A percentile compares a stretch with the other conserved stretches of the same genome.
Evolutionary conservation across 257 asterid species (phyloP).

Genomic region (Anisodus acutangulus): DNA sequence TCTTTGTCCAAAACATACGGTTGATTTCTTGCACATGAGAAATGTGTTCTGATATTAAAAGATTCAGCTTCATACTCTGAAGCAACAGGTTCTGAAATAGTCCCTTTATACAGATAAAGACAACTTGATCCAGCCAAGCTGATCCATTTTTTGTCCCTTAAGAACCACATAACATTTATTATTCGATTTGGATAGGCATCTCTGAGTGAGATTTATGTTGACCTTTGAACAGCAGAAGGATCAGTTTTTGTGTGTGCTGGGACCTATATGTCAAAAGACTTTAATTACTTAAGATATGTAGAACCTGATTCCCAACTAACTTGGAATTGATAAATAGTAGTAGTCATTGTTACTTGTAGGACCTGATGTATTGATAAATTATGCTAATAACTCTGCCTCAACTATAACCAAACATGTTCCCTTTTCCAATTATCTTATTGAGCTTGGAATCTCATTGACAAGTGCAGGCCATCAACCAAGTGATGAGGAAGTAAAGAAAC

Average conservation of each 20-base stretch:
- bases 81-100: neutral
- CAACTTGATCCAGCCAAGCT: neutral
- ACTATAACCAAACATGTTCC: conserved; percentile 22
- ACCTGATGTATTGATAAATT: neutral
- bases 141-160: neutral
- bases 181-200: neutral
- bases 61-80: neutral
- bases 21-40: neutral
- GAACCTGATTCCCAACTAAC: conserved; percentile 5
- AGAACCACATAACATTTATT: neutral
- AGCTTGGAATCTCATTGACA: conserved; percentile 25
- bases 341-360: neutral
- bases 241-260: neutral
- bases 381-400: neutral
- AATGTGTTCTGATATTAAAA: neutral
- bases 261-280: neutral
- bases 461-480: conserved; percentile 56
- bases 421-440: neutral
- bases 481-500: conserved; percentile 53
- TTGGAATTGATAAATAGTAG: neutral
- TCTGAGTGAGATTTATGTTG: neutral
- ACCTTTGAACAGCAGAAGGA: conserved; percentile 24
- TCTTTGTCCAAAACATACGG: conserved; percentile 11
- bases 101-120: neutral
- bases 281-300: neutral